Evolutionary conservation across 176 grass and related monocot genomes (phyloP).

Genomic region (Carex myosuroides): DNA sequence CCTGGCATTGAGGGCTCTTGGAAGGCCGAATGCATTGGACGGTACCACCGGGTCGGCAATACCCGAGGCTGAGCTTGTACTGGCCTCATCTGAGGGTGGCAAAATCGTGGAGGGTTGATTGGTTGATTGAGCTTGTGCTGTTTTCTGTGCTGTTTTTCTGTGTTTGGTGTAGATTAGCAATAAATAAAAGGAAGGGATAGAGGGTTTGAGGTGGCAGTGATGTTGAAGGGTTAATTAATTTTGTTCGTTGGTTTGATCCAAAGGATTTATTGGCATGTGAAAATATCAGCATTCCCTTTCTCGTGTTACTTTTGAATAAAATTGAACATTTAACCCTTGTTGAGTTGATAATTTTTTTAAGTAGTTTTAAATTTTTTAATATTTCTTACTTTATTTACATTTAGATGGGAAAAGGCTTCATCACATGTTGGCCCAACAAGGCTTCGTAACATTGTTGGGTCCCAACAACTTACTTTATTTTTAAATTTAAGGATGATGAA

Average conservation of each 20-base stretch:
- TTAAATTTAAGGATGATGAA: too few relatives aligned
- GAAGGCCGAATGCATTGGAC: constrained; percentile 83
- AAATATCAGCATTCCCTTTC: background rate
- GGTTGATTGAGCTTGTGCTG: constrained; percentile 35
- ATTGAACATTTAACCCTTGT: background rate
- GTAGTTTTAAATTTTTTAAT: background rate
- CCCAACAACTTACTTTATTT: too few relatives aligned
- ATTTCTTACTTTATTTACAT: background rate
- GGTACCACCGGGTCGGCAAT: constrained; percentile 35
- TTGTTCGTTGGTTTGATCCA: background rate
- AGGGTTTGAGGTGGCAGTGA: background rate
- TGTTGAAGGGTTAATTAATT: background rate
- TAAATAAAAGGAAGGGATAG: constrained; percentile 2
- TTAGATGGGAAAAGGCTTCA: background rate
- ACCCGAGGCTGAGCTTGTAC: constrained; percentile 45
- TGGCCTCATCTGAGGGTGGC: constrained; percentile 50
- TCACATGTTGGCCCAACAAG: too few relatives aligned
- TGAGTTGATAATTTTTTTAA: background rate
- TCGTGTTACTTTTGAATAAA: constrained; percentile 3
- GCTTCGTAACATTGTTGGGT: too few relatives aligned
- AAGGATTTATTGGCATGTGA: constrained; percentile 20
- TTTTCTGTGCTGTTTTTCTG: background rate
- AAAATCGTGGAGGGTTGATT: constrained; percentile 68
- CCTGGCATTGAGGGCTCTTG: constrained; percentile 76
- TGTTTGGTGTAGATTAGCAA: constrained; percentile 17